Base-by-base conservation (phyloP, 2,329 filamentous ascomycete species). In the Pseudocercospora vitis region DNA sequence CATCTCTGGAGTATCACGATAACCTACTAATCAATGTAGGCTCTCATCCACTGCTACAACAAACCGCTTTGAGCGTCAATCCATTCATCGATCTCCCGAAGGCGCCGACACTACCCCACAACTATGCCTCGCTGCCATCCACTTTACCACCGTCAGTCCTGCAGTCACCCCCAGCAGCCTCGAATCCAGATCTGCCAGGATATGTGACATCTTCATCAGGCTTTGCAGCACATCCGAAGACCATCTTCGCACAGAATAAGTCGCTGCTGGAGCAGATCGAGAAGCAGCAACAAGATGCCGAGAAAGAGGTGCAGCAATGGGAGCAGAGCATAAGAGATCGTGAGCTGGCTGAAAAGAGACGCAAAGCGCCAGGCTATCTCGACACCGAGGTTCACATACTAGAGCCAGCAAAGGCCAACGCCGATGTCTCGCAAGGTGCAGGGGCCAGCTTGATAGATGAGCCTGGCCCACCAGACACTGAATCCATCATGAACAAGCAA, bases 41-140 rank as follows among this genome's bases (percentile, higher is more conserved):
- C 59, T 85, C 90, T 12, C 91, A 96, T 74, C 89, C 87, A 12
- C 83, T 96, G 60, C 84, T 99, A 42, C 88, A 91, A 62, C 94
- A 99, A 75, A 85, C 97, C 33, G 91, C 94, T 24, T 78, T 99
- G 51, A 95, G 91, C 46, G 91, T 97, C 39, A 96, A 92, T 2
- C 94, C 94, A 21, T 96, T 96, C 76, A 84, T 97, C 65, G 88
- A 87, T 56, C 86, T 99, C 26, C 94, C 94, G 8, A 87, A 89
- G 24, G 87, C 92, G 21, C 88, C 91, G 16, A 96, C 91, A 0
- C 83, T 99, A 6, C 92, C 94, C 19, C 97, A 97, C 77, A 95
- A 90, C 63, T 97, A 96, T 81, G 92, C 91, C 70, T 81, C 85
- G 8, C 86, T 97, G 68, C 89, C 92, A 0, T 92, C 90, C 0